A percentile compares a stretch with the other conserved stretches of the same genome.
Evolutionary conservation across 2,329 filamentous ascomycete genomes (phyloP).

Genomic region (Penicillium sp.): DNA sequence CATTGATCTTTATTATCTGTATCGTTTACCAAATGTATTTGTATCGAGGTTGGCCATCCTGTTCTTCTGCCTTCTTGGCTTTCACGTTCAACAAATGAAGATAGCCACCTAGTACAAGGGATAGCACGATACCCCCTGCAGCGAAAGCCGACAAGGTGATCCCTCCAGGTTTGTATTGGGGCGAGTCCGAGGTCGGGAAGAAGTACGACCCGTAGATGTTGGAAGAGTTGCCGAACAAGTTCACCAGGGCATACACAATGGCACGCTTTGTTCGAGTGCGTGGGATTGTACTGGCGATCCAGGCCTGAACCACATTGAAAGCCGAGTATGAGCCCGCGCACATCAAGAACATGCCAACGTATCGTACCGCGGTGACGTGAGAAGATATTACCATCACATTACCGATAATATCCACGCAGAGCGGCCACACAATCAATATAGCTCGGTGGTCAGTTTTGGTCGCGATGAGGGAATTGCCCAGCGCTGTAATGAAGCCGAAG

Average conservation of each 20-base stretch:
- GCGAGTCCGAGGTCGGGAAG: slow-evolving; percentile 16
- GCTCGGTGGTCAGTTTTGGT: slow-evolving; percentile 17
- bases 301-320: slow-evolving; percentile 23
- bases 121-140: slow-evolving; percentile 13
- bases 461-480: slow-evolving; percentile 33
- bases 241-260: slow-evolving; percentile 23
- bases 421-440: slow-evolving; percentile 19
- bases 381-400: slow-evolving; percentile 21
- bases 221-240: slow-evolving; percentile 21
- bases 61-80: slow-evolving; percentile 5
- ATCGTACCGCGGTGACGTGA: slow-evolving; percentile 15
- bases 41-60: slow-evolving; percentile 13
- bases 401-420: slow-evolving; percentile 21
- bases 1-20: neutral
- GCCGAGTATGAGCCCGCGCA: slow-evolving; percentile 22
- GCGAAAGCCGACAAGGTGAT: slow-evolving; percentile 21
- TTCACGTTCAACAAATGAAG: slow-evolving; percentile 8
- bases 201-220: slow-evolving; percentile 26
- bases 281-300: slow-evolving; percentile 26
- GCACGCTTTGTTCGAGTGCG: slow-evolving; percentile 22
- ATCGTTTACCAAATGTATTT: slow-evolving; percentile 6
- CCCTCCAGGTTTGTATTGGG: slow-evolving; percentile 19
- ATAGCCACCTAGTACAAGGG: slow-evolving; percentile 6
- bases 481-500: slow-evolving; percentile 36
- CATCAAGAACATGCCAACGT: slow-evolving; percentile 24